Evolutionary conservation across 306 rosid species (phyloP).

Genomic region (Vigna unguiculata): DNA sequence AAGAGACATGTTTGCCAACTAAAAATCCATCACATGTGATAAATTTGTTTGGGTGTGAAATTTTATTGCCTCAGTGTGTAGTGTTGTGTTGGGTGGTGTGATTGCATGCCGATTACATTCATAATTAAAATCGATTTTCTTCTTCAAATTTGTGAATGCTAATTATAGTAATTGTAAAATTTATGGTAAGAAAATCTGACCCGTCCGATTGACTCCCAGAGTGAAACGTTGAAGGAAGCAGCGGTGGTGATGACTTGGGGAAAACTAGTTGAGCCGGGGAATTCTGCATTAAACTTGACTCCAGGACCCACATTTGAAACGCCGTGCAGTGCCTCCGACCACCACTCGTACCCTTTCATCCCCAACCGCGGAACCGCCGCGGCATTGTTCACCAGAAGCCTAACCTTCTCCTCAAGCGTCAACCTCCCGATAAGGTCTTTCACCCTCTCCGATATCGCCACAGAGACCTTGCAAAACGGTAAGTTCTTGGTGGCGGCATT

Average conservation of each 20-base stretch:
- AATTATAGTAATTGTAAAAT: no score
- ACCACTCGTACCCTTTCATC: slow-evolving; percentile 87
- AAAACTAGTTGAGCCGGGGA: slow-evolving; percentile 87
- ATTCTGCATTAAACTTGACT: slow-evolving; percentile 60
- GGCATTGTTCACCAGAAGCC: slow-evolving; percentile 69
- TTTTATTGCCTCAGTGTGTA: no score
- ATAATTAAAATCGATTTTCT: no score
- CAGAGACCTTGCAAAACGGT: slow-evolving; percentile 57
- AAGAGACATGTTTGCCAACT: no score
- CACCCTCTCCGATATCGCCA: slow-evolving; percentile 63
- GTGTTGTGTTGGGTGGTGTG: no score
- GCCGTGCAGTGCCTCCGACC: slow-evolving; percentile 99
- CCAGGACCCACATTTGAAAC: slow-evolving; percentile 95
- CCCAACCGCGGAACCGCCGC: slow-evolving; percentile 77
- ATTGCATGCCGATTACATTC: no score
- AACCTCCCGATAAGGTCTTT: slow-evolving; percentile 75
- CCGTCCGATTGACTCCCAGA: slow-evolving; percentile 96
- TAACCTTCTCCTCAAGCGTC: slow-evolving; percentile 78
- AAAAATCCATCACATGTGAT: no score
- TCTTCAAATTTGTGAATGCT: no score
- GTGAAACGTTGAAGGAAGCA: slow-evolving; percentile 85
- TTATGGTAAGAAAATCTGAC: slow-evolving; percentile 44
- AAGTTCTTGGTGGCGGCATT: slow-evolving; percentile 48
- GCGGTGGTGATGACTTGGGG: slow-evolving; percentile 98
- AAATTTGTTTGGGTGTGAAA: no score